Percentiles rank a stretch among this genome's conserved stretches.
phyloP scores from a whole-genome alignment of 768 basidiomycete species.

The Suillus plorans region DNA sequence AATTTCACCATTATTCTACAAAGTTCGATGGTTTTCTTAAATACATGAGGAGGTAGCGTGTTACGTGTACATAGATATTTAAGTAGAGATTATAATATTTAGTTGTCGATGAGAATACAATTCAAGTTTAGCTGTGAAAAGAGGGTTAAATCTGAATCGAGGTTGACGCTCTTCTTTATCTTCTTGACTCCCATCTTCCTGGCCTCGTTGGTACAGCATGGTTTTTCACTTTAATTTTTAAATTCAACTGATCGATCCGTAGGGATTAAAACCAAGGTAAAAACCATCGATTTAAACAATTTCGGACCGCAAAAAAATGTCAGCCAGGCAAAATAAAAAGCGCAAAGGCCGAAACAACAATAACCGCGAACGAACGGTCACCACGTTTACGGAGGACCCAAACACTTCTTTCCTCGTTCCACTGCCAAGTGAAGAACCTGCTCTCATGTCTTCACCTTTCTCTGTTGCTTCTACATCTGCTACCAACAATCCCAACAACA shows the following conservation, averaged over 20 bases:
- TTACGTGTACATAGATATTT: too few species aligned
- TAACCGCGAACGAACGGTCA: constrained; percentile 67
- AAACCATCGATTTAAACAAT: constrained; percentile 1
- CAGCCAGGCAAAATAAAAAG: constrained; percentile 65
- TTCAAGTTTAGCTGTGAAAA: not conserved
- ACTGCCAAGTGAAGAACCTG: constrained; percentile 50
- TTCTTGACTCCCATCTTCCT: constrained; percentile 3
- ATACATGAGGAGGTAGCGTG: too few species aligned
- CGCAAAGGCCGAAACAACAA: constrained; percentile 55
- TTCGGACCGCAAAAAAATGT: constrained; percentile 35
- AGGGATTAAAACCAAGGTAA: not conserved
- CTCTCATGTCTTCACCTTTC: constrained; percentile 40
- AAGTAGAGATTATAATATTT: too few species aligned
- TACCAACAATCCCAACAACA: constrained; percentile 28
- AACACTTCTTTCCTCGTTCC: constrained; percentile 53
- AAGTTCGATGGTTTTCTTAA: constrained; percentile 1
- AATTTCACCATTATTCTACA: constrained; percentile 2
- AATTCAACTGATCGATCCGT: constrained; percentile 11
- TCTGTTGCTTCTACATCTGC: constrained; percentile 35
- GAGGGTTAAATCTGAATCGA: not conserved
- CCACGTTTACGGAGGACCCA: constrained; percentile 61
- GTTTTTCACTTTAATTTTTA: not conserved
- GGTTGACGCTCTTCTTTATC: not conserved
- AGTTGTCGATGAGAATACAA: not conserved
- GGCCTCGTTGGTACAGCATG: constrained; percentile 5